Percentiles rank a stretch among this genome's conserved stretches.
Evolutionary conservation across 768 basidiomycete genomes (phyloP).

Genomic region (Candolleomyces eurysporus): DNA sequence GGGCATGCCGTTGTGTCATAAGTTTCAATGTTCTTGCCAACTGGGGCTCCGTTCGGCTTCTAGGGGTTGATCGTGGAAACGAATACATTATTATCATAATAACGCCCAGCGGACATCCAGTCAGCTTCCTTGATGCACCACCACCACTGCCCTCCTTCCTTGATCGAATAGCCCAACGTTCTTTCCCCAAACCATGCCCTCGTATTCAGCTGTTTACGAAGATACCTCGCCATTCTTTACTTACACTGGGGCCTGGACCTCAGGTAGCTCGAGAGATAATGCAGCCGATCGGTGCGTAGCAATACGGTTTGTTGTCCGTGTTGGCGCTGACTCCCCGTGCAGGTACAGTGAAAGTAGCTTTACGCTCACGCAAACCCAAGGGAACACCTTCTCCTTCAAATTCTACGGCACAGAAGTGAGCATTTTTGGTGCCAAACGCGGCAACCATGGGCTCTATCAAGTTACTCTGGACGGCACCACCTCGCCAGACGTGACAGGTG

Average conservation of each 20-base stretch:
- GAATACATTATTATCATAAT: too few species aligned
- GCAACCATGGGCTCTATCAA: constrained; percentile 33
- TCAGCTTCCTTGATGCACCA: too few species aligned
- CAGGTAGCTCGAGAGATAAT: neutral
- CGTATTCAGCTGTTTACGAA: neutral
- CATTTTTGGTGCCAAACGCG: constrained; percentile 38
- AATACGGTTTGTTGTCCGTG: neutral
- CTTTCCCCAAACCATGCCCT: neutral
- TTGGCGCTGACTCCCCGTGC: neutral
- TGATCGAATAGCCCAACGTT: neutral
- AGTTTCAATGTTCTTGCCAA: too few species aligned
- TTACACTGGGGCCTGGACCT: neutral
- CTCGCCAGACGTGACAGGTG: constrained; percentile 13
- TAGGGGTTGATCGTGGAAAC: too few species aligned
- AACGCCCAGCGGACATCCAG: too few species aligned
- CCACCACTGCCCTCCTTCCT: too few species aligned
- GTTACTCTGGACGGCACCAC: neutral
- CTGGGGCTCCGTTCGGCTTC: too few species aligned
- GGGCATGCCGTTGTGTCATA: too few species aligned
- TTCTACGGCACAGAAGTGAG: constrained; percentile 40
- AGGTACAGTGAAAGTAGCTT: constrained; percentile 14
- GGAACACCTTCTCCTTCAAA: constrained; percentile 23
- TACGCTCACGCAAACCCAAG: constrained; percentile 25
- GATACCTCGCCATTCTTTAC: constrained; percentile 1
- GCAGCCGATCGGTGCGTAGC: neutral